Base-by-base conservation (phyloP, 345 rosid genomes). In the Brassica rapa region DNA sequence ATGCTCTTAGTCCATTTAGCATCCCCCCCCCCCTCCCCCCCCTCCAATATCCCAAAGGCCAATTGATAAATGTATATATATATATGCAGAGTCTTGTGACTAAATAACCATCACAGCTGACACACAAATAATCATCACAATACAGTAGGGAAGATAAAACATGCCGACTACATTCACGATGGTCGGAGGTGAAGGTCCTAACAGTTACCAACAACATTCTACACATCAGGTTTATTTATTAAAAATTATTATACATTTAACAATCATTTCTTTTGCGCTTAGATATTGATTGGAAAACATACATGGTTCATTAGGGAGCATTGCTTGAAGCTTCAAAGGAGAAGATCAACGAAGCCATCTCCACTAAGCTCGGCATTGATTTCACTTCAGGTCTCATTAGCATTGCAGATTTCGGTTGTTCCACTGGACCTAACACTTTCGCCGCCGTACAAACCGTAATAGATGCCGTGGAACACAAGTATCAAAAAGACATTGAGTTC, bases 331-430 rank as follows among this genome's bases (percentile, higher is more conserved):
- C 39, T 1, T 53, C 70, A 37, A 81, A 83, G 68, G 68, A 25
- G 14, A 25, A 63, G 37, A 59, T 83, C 33, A 49, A 30, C 1
- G 65, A 66, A 35, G 77, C 64, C 16, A 70, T 83, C 11, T 7
- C 62, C 16, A 65, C 73, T 0, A 53, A 81, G 32, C 74, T 83
- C 8, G 77, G 77, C 23, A 11, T 77, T 5, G 11, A 60, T 16
- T 23, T 27, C n/a, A 4, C 61, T 29, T 11, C 72, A 0, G 55
- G 14, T 25, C 23, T 49, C 33, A 30, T 77, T 10, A 59, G 9
- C 12, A 61, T 83, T 35, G 82, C 82, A 3, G 86, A 83, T 51
- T 77, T 83, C 11, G 83, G 86, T 30, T 83, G 86, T 46, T 77
- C 83, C 11, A 63, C 46, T 14, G 86, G 83, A 16, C 86, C 83